Evolutionary conservation across 1,284 basidiomycete genomes (phyloP).

Genomic region (Tremellales sp.): DNA sequence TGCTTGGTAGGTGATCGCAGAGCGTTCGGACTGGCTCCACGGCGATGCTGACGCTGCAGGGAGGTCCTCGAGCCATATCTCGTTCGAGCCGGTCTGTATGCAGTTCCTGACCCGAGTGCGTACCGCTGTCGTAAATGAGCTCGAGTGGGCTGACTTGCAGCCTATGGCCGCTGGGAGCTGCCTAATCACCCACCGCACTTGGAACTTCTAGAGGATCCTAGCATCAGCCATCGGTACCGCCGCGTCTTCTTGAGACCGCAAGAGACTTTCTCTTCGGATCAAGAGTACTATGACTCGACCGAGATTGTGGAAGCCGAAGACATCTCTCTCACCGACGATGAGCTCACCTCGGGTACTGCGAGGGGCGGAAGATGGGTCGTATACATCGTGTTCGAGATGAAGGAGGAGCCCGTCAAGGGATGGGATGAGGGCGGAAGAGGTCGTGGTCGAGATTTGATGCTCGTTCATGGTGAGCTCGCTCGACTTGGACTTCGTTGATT

Average conservation of each 20-base stretch:
- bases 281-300: conserved; percentile 38
- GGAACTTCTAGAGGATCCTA: conserved; percentile 31
- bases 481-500: conserved; percentile 1
- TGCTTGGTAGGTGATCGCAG: conserved; percentile 4
- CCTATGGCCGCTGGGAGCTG: conserved; percentile 43
- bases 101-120: conserved; percentile 42
- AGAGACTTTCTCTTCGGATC: conserved; percentile 17
- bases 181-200: conserved; percentile 38
- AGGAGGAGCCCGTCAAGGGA: conserved; percentile 30
- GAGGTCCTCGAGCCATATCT: conserved; percentile 44
- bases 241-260: conserved; percentile 42
- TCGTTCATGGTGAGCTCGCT: conserved; percentile 46
- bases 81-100: conserved; percentile 30
- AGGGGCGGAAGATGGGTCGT: conserved; percentile 44
- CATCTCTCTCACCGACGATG: conserved; percentile 35
- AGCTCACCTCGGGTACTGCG: conserved; percentile 29
- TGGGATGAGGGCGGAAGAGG: conserved; percentile 42
- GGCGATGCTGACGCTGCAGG: conserved; percentile 17
- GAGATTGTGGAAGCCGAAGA: conserved; percentile 44
- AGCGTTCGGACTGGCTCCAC: not conserved
- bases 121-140: not conserved
- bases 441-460: conserved; percentile 39
- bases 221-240: conserved; percentile 32
- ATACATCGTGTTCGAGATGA: conserved; percentile 47
- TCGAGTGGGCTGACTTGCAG: conserved; percentile 13